phyloP scores from a whole-genome alignment of 306 rosid genomes.

The Castanea mollissima region DNA sequence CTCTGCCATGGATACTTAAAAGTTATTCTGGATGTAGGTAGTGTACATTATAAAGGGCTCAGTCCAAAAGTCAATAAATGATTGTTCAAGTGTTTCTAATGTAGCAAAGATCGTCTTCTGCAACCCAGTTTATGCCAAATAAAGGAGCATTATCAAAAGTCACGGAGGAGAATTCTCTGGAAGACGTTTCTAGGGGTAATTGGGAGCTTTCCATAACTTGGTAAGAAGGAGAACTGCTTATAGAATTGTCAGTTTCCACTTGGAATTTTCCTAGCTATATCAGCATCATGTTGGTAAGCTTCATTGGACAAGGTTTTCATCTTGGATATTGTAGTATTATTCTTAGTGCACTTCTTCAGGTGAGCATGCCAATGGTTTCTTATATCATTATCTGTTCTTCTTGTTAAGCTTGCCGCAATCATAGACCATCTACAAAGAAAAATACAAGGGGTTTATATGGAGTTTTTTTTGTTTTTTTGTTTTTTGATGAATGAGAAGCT shows the following conservation, averaged over 20 bases:
- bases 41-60: too few relatives aligned
- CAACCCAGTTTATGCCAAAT: background rate
- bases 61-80: too few relatives aligned
- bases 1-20: too few relatives aligned
- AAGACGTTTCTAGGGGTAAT: constrained; percentile 19
- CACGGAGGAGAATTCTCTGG: constrained; percentile 15
- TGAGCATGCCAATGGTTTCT: constrained; percentile 70
- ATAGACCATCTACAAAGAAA: constrained; percentile 51
- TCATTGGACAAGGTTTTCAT: background rate
- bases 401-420: constrained; percentile 53
- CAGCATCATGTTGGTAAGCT: background rate
- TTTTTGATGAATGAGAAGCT: too few relatives aligned
- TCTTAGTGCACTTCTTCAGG: constrained; percentile 33
- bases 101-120: constrained; percentile 11
- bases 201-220: constrained; percentile 39
- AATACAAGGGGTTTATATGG: background rate
- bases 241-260: too few relatives aligned
- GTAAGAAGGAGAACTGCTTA: too few relatives aligned
- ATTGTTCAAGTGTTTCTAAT: too few relatives aligned
- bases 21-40: too few relatives aligned
- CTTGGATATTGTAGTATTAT: background rate
- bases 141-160: constrained; percentile 2
- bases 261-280: too few relatives aligned
- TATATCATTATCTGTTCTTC: constrained; percentile 75
- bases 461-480: background rate